A percentile compares a stretch with the other conserved stretches of the same genome.
These are phyloP conservation scores for Suaeda aralocaspica DNA, from an alignment of 148 eudicot genomes.

Conservation along the genomic window DNA sequence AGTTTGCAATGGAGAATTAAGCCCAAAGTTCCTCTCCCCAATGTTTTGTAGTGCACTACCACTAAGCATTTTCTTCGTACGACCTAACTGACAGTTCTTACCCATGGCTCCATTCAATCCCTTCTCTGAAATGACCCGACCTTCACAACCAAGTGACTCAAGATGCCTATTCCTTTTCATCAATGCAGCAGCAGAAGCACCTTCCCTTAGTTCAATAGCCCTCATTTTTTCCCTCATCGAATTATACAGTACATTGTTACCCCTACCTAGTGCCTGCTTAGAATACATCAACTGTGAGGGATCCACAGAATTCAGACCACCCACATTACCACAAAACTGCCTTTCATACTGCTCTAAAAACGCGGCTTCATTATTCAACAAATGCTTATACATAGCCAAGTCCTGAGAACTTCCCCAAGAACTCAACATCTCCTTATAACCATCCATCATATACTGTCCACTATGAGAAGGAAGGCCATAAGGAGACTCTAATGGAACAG, in stretches of 20 bases:
- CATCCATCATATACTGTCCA: conserved; percentile 24
- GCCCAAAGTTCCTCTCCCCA: conserved; percentile 27
- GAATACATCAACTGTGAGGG: conserved; percentile 27
- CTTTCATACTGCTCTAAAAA: conserved; percentile 22
- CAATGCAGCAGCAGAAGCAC: conserved; percentile 17
- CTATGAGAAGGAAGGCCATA: conserved; percentile 26
- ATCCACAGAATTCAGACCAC: conserved; percentile 23
- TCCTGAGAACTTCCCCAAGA: conserved; percentile 21
- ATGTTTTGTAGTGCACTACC: conserved; percentile 26
- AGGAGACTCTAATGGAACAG: conserved; percentile 16
- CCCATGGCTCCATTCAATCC: conserved; percentile 23
- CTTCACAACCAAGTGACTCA: conserved; percentile 31
- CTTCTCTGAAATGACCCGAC: conserved; percentile 26
- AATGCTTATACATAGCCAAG: conserved; percentile 19
- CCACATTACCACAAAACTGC: conserved; percentile 24
- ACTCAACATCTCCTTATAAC: conserved; percentile 14
- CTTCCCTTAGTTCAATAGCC: conserved; percentile 18
- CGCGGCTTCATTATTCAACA: conserved; percentile 17
- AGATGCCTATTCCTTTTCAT: conserved; percentile 30
- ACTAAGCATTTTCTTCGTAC: conserved; percentile 22
- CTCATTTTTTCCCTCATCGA: conserved; percentile 27
- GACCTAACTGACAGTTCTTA: conserved; percentile 26
- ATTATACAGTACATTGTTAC: conserved; percentile 22
- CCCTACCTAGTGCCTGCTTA: conserved; percentile 24
- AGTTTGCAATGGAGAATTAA: conserved; percentile 18